Evolutionary conservation across 805 yeast genomes (phyloP).

Genomic region (Barnettozyma vustinii): DNA sequence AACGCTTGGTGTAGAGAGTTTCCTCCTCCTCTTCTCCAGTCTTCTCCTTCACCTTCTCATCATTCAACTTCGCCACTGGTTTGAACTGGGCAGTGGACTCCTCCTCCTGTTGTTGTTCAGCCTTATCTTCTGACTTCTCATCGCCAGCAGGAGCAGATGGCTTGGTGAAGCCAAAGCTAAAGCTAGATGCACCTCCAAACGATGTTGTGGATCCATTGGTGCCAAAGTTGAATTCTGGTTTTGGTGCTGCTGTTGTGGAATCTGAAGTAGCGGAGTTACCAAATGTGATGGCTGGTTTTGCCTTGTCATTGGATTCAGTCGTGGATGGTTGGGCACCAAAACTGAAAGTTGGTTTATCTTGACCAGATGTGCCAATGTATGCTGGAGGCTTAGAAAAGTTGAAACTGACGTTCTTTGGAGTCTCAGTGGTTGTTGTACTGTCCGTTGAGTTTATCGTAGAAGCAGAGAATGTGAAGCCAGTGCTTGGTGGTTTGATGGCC

Average conservation of each 20-base stretch:
- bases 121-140: conserved; percentile 28
- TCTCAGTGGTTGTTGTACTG: background rate
- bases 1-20: conserved; percentile 53
- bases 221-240: conserved; percentile 5
- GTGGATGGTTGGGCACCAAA: conserved; percentile 7
- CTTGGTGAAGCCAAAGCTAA: conserved; percentile 19
- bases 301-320: conserved; percentile 3
- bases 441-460: background rate
- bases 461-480: conserved; percentile 22
- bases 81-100: conserved; percentile 44
- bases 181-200: conserved; percentile 26
- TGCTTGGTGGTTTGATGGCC: conserved; percentile 13
- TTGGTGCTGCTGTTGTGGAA: conserved; percentile 5
- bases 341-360: conserved; percentile 17
- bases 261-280: conserved; percentile 18
- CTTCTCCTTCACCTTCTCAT: conserved; percentile 44
- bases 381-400: conserved; percentile 12
- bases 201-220: conserved; percentile 19
- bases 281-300: conserved; percentile 26
- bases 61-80: conserved; percentile 38
- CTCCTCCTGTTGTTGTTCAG: conserved; percentile 32
- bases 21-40: conserved; percentile 89
- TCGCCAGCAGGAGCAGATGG: conserved; percentile 10
- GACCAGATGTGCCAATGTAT: conserved; percentile 11
- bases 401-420: conserved; percentile 5